phyloP scores from a whole-genome alignment of 1,284 basidiomycete genomes.

The Ustanciosporium gigantosporum region DNA sequence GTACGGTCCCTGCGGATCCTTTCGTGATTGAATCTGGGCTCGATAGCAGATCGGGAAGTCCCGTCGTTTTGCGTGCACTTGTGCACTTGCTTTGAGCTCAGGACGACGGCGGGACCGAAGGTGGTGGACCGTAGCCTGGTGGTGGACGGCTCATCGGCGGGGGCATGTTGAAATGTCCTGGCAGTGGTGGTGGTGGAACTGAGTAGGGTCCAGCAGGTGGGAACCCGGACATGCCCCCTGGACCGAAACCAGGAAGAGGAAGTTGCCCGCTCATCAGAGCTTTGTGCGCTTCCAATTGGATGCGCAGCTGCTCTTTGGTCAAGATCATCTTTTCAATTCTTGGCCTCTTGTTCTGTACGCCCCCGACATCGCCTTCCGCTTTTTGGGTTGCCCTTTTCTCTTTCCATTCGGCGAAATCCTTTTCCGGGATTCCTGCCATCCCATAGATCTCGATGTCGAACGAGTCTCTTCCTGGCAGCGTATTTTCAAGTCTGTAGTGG shows the following conservation, averaged over 20 bases:
- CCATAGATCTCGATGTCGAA: slow-evolving; percentile 99
- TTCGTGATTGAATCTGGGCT: no score
- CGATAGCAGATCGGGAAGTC: no score
- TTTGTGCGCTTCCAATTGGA: slow-evolving; percentile 85
- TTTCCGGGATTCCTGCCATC: slow-evolving; percentile 96
- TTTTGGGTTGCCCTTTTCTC: slow-evolving; percentile 66
- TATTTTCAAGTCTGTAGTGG: slow-evolving; percentile 81
- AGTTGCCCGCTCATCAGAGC: slow-evolving; percentile 78
- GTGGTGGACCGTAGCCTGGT: slow-evolving; percentile 13
- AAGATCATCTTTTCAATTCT: slow-evolving; percentile 80
- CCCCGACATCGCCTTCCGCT: slow-evolving; percentile 17
- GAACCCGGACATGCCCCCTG: slow-evolving; percentile 10
- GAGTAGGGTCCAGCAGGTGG: slow-evolving; percentile 21
- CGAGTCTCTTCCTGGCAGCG: slow-evolving; percentile 90
- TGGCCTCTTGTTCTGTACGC: slow-evolving; percentile 73
- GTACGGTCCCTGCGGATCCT: no score
- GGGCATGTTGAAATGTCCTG: neutral
- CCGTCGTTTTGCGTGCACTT: no score
- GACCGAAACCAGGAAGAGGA: slow-evolving; percentile 23
- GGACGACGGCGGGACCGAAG: neutral
- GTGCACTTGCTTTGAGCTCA: neutral
- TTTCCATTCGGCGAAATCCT: slow-evolving; percentile 92
- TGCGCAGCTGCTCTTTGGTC: slow-evolving; percentile 72
- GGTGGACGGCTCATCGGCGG: slow-evolving; percentile 7
- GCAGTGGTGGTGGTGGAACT: slow-evolving; percentile 20